phyloP scores from a whole-genome alignment of 2,329 filamentous ascomycete species.

The Talaromyces marneffei region DNA sequence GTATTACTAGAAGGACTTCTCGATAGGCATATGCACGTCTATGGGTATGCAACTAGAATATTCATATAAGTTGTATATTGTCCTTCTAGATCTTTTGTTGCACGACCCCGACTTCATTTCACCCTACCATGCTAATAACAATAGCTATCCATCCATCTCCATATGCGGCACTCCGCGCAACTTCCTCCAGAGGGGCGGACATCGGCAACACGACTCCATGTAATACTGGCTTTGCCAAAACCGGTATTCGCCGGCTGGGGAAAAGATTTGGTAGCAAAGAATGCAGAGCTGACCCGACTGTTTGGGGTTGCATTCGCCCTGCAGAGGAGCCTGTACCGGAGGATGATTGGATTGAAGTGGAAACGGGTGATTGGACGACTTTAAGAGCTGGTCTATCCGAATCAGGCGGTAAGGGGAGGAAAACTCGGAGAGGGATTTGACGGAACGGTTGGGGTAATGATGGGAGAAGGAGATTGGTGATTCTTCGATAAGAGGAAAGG shows the following conservation, averaged over 20 bases:
- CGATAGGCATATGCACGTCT: too few species aligned
- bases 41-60: too few species aligned
- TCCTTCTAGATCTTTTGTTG: too few species aligned
- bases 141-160: constrained; percentile 88
- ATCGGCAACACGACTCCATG: constrained; percentile 84
- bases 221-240: constrained; percentile 76
- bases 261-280: constrained; percentile 73
- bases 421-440: constrained; percentile 82
- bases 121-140: constrained; percentile 66
- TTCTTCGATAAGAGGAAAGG: constrained; percentile 62
- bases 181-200: constrained; percentile 69
- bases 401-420: constrained; percentile 65
- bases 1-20: too few species aligned
- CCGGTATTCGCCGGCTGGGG: constrained; percentile 74
- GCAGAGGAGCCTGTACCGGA: constrained; percentile 15
- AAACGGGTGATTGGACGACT: constrained; percentile 69
- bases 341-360: constrained; percentile 40
- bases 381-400: constrained; percentile 48
- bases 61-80: too few species aligned
- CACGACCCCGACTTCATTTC: too few species aligned
- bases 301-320: constrained; percentile 50
- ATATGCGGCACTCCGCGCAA: constrained; percentile 78
- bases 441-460: constrained; percentile 64
- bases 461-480: constrained; percentile 70
- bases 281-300: constrained; percentile 72